Conservation (phyloP, 768 basidiomycete species). For the Lactifluus subvellereus region DNA sequence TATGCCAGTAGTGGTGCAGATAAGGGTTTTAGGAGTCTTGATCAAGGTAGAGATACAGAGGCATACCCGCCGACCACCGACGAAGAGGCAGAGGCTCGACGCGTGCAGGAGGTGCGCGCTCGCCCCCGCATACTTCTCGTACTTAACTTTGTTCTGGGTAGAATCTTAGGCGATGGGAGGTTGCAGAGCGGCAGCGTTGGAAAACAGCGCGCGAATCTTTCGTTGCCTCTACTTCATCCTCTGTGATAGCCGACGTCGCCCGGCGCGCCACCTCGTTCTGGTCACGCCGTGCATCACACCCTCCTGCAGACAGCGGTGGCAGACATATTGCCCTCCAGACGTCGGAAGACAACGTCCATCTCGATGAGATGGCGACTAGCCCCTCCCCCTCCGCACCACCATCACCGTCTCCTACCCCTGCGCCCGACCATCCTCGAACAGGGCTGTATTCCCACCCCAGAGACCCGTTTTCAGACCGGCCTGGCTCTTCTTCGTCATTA, state of each 20-base stretch:
- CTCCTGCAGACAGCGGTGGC: constrained; percentile 35
- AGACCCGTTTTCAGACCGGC: constrained; percentile 48
- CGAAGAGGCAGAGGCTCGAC: constrained; percentile 59
- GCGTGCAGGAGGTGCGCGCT: constrained; percentile 61
- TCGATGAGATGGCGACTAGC: constrained; percentile 44
- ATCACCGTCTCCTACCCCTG: constrained; percentile 30
- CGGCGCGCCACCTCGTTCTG: constrained; percentile 56
- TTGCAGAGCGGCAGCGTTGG: constrained; percentile 68
- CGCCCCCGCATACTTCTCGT: background rate
- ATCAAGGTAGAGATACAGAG: constrained; percentile 17
- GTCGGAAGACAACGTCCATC: constrained; percentile 47
- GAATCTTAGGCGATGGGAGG: constrained; percentile 76
- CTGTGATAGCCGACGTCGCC: constrained; percentile 53
- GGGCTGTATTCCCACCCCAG: constrained; percentile 22
- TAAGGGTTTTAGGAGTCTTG: background rate
- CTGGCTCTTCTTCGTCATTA: constrained; percentile 47
- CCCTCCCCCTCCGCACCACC: constrained; percentile 36
- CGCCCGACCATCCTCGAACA: constrained; percentile 26
- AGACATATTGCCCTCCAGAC: constrained; percentile 44
- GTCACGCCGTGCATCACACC: constrained; percentile 36
- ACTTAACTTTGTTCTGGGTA: constrained; percentile 29
- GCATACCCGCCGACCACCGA: constrained; percentile 64
- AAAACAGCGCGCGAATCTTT: constrained; percentile 61
- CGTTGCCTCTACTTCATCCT: constrained; percentile 30
- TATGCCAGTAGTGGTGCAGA: constrained; percentile 11